Conservation (phyloP, 352 stramenopile species). For the Pythium aristosporum region DNA sequence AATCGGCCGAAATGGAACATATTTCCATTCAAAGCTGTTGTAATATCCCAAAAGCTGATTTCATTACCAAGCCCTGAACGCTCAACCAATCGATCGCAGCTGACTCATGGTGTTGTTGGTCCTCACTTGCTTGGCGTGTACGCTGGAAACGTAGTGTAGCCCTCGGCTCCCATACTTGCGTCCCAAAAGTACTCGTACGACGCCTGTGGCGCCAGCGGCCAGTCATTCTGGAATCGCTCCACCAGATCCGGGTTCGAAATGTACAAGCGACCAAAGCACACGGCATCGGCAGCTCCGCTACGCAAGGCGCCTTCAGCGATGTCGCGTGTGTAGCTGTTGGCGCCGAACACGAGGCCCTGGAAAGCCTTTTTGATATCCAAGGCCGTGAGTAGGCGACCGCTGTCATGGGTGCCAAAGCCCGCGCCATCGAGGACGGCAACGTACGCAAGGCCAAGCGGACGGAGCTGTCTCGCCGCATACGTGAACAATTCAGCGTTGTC, state of each 20-base stretch:
- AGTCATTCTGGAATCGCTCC: constrained; percentile 29
- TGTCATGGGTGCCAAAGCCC: constrained; percentile 34
- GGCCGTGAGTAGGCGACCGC: constrained; percentile 29
- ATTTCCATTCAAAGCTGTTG: no score
- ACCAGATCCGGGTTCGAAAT: constrained; percentile 45
- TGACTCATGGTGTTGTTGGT: no score
- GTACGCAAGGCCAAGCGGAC: constrained; percentile 35
- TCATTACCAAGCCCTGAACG: no score
- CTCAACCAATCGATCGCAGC: no score
- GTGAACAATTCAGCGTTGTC: constrained; percentile 49
- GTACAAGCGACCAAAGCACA: constrained; percentile 38
- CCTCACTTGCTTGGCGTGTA: no score
- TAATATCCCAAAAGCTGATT: no score
- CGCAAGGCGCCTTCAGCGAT: constrained; percentile 26
- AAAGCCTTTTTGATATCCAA: constrained; percentile 33
- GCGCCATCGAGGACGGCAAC: constrained; percentile 37
- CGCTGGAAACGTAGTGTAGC: background rate
- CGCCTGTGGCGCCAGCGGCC: constrained; percentile 19
- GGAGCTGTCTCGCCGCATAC: constrained; percentile 39
- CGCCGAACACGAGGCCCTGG: constrained; percentile 38
- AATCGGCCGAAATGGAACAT: no score
- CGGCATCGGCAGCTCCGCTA: constrained; percentile 26
- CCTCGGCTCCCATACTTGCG: constrained; percentile 1
- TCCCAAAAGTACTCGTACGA: background rate
- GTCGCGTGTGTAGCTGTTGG: constrained; percentile 34